Percentiles rank a stretch among this genome's conserved stretches.
phyloP scores from a whole-genome alignment of 495 filamentous ascomycete species.

The Friedmanniomyces endolithicus region DNA sequence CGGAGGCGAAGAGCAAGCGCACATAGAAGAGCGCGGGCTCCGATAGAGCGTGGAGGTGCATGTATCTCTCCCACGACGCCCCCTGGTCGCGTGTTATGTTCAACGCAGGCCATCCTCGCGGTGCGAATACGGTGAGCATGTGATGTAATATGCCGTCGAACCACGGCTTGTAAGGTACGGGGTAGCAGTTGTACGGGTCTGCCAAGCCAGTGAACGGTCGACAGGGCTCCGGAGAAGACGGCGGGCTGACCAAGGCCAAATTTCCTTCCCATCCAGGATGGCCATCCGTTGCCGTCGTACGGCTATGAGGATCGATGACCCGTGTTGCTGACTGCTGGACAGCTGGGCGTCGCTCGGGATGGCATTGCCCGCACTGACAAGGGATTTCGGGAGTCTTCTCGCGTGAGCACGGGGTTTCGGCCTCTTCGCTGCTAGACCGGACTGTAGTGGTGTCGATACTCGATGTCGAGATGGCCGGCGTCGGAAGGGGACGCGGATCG shows the following conservation, averaged over 20 bases:
- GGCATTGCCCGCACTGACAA: constrained; percentile 1
- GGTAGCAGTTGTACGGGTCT: constrained; percentile 15
- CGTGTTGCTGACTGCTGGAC: not conserved
- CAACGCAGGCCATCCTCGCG: constrained; percentile 15
- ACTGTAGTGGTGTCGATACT: not conserved
- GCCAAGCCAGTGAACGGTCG: not conserved
- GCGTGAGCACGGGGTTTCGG: not conserved
- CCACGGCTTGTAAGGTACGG: constrained; percentile 11
- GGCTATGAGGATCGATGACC: not conserved
- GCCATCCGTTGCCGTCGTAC: not conserved
- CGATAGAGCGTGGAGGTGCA: constrained; percentile 11
- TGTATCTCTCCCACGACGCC: constrained; percentile 13
- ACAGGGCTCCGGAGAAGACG: constrained; percentile 1
- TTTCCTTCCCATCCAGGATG: not conserved
- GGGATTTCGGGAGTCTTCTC: not conserved
- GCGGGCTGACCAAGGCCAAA: not conserved
- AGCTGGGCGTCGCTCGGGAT: not conserved
- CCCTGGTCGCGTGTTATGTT: constrained; percentile 11
- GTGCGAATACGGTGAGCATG: constrained; percentile 16
- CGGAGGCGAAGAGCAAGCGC: constrained; percentile 10
- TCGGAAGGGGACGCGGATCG: not conserved
- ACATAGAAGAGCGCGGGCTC: constrained; percentile 18
- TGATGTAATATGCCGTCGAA: constrained; percentile 14
- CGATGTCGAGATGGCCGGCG: not conserved
- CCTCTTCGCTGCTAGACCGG: not conserved